Evolutionary conservation across 805 yeast genomes (phyloP), one percentile per base, ranked within the genome.

Genomic region (Saccharomycopsis guyanensis): DNA sequence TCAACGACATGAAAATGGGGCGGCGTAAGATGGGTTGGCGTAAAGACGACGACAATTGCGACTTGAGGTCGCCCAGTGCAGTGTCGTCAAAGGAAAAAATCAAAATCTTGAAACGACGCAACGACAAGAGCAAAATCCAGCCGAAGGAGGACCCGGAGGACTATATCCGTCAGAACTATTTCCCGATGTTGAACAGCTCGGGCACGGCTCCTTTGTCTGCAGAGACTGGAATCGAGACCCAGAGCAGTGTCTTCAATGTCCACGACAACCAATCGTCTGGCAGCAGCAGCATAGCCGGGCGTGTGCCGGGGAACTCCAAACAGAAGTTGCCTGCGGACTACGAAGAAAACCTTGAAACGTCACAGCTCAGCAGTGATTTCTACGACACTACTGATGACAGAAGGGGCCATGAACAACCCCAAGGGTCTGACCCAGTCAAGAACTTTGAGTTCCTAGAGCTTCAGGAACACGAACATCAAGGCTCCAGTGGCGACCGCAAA

Each of bases 91-190:
- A 59, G 68, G 13, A 45, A 57, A 13, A 57, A 57, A 42, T 50
- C 60, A 16, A 51, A 52, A 50, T 37, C 51, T 37, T 46, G 45
- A 47, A 24, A 58, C 8, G 32, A 27, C 8, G 32, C 13, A 27
- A 55, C 3, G 61, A 56, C n/a, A 64, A 61, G 18, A 29, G 22
- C 16, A 27, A 16, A n/a, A 62, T 58, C 31, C 56, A 53, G n/a
- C 53, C 38, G 3, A 50, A 44, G n/a, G 53, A 44, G 12, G 54
- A 29, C 8, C 42, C 42, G 5, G 48, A 45, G 33, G 36, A 45
- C 13, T 46, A 46, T 23, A 46, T 46, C 4, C 4, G 46, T 24
- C 43, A 43, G 18, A 42, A 46, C 25, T 46, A 46, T 34, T 46
- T 46, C 42, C 50, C 50, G 2, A 35, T 38, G 42, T 25, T 43